Conservation (phyloP, 2,329 filamentous ascomycete species). For the Aspergillus felis region DNA sequence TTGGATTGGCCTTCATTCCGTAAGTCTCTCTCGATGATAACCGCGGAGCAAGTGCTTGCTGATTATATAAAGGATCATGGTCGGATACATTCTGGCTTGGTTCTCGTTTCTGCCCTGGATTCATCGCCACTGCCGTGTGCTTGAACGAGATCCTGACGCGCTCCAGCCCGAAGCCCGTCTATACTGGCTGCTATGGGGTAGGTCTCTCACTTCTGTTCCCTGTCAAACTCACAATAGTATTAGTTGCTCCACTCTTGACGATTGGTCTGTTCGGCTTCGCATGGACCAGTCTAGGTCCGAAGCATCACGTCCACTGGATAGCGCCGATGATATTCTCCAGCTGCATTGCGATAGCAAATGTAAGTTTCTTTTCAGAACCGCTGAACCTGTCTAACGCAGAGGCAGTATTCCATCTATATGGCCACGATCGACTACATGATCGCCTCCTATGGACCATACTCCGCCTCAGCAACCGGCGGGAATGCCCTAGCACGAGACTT, state of each 20-base stretch:
- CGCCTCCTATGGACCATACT: conserved; percentile 68
- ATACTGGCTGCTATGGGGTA: not conserved
- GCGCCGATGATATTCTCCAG: conserved; percentile 61
- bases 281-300: conserved; percentile 62
- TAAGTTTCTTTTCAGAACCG: not conserved
- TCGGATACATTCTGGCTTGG: conserved; percentile 56
- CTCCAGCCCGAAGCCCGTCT: not conserved
- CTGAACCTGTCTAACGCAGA: not conserved
- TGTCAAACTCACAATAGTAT: conserved; percentile 31
- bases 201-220: not conserved
- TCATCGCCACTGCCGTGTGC: conserved; percentile 37
- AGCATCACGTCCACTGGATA: conserved; percentile 61
- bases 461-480: conserved; percentile 70
- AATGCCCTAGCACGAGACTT: conserved; percentile 73
- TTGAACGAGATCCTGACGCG: conserved; percentile 12
- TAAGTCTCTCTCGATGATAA: not conserved
- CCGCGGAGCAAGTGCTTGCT: not conserved
- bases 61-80: conserved; percentile 28
- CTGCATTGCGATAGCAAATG: conserved; percentile 67
- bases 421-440: conserved; percentile 76
- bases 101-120: conserved; percentile 51
- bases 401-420: conserved; percentile 64
- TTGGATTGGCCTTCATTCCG: conserved; percentile 22
- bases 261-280: conserved; percentile 69
- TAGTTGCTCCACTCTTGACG: conserved; percentile 56